phyloP scores from a whole-genome alignment of 805 yeast genomes.

The Hanseniaspora singularis region DNA sequence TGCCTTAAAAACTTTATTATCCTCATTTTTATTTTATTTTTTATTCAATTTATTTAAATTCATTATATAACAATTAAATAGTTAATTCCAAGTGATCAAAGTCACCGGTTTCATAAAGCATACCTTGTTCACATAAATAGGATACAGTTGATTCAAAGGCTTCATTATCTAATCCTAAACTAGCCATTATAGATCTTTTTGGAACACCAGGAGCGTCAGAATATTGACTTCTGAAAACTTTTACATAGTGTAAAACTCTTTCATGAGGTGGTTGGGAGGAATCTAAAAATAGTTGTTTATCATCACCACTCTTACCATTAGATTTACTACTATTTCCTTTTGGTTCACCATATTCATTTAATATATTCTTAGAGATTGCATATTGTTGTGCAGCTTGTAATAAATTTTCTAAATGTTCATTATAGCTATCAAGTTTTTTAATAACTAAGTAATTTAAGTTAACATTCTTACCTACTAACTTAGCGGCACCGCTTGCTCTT shows the following conservation, averaged over 20 bases:
- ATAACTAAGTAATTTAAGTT: slow-evolving; percentile 54
- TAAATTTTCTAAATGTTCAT: slow-evolving; percentile 57
- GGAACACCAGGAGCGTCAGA: slow-evolving; percentile 12
- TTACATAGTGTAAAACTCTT: slow-evolving; percentile 7
- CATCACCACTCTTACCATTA: neutral
- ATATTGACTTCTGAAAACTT: slow-evolving; percentile 1
- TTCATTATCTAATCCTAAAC: slow-evolving; percentile 8
- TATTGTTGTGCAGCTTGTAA: slow-evolving; percentile 50
- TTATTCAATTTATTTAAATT: neutral
- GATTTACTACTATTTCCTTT: neutral
- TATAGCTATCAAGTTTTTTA: slow-evolving; percentile 47
- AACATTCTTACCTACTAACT: slow-evolving; percentile 45
- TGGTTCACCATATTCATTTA: slow-evolving; percentile 13
- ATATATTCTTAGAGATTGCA: slow-evolving; percentile 43
- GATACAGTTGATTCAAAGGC: slow-evolving; percentile 8
- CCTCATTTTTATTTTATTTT: neutral
- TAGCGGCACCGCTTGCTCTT: slow-evolving; percentile 12
- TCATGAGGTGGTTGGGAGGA: slow-evolving; percentile 21
- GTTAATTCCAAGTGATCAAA: neutral
- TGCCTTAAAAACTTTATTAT: neutral
- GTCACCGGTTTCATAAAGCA: neutral
- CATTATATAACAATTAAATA: neutral
- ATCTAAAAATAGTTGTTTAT: slow-evolving; percentile 31
- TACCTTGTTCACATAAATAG: slow-evolving; percentile 8
- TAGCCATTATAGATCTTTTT: slow-evolving; percentile 10